These are phyloP conservation scores for Cladosporium velox DNA, from an alignment of 2,329 filamentous ascomycete genomes.

Conservation along the genomic window DNA sequence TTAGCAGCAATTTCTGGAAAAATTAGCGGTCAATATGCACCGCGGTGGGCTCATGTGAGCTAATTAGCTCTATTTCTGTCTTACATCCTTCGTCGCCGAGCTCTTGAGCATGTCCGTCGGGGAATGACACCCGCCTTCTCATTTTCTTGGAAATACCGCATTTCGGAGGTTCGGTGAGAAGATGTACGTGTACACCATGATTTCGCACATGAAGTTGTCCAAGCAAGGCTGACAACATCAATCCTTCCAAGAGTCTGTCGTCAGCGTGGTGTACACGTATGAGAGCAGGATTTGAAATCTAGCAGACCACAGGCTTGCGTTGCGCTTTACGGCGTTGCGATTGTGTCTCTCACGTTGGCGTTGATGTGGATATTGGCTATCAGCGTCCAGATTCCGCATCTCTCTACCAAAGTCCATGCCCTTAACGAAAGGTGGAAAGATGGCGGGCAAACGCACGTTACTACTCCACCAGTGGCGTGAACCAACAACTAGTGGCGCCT, in stretches of 20 bases:
- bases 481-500: constrained; percentile 20
- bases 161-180: constrained; percentile 1
- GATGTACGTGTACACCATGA: background rate
- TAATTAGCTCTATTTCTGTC: constrained; percentile 19
- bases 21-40: constrained; percentile 16
- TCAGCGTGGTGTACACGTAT: constrained; percentile 1
- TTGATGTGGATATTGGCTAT: background rate
- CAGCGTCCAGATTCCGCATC: background rate
- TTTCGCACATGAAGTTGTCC: background rate
- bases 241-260: background rate
- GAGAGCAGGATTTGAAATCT: background rate
- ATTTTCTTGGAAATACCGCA: background rate
- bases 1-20: constrained; percentile 10
- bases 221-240: background rate
- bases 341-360: background rate
- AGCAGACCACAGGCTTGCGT: background rate
- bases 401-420: constrained; percentile 5
- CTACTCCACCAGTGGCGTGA: constrained; percentile 4
- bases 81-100: background rate
- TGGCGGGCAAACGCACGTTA: constrained; percentile 15
- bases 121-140: background rate
- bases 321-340: background rate
- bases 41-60: background rate
- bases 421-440: constrained; percentile 9
- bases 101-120: background rate